phyloP scores from a whole-genome alignment of 768 basidiomycete species.

The Mycena indigotica region DNA sequence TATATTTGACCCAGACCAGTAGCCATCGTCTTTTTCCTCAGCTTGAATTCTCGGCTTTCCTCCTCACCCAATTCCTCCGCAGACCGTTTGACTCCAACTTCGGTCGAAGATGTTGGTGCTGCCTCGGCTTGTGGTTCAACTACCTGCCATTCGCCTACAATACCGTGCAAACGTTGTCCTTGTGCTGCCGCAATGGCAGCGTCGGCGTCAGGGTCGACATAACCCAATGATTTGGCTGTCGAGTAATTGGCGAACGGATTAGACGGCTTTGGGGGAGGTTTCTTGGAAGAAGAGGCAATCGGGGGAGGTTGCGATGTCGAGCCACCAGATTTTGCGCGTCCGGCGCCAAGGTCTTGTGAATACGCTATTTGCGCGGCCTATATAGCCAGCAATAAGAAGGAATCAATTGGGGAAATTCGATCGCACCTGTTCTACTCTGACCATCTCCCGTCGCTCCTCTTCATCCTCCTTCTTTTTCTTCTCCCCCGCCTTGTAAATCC shows the following conservation, averaged over 20 bases:
- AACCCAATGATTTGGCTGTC: conserved; percentile 83
- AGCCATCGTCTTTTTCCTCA: conserved; percentile 62
- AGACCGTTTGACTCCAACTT: conserved; percentile 38
- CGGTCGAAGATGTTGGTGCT: conserved; percentile 20
- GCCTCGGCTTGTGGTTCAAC: conserved; percentile 40
- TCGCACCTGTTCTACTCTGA: conserved; percentile 75
- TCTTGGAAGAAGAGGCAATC: conserved; percentile 40
- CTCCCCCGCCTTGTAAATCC: conserved; percentile 91
- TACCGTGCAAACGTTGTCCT: conserved; percentile 62
- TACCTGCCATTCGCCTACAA: conserved; percentile 78
- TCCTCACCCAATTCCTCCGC: conserved; percentile 41
- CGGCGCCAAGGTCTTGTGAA: conserved; percentile 74
- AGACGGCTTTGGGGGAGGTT: conserved; percentile 51
- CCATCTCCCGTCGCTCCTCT: conserved; percentile 88
- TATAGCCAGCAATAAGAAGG: conserved; percentile 5
- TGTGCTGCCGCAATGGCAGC: conserved; percentile 61
- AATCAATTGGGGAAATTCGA: neutral
- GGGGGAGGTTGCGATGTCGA: conserved; percentile 28
- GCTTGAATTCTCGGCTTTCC: conserved; percentile 67
- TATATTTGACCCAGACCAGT: conserved; percentile 77
- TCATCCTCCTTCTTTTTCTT: conserved; percentile 83
- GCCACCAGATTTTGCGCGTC: conserved; percentile 47
- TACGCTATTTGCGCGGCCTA: conserved; percentile 83
- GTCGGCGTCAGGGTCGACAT: conserved; percentile 75
- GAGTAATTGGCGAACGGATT: conserved; percentile 85